Evolutionary conservation across 2,329 filamentous ascomycete genomes (phyloP).

Genomic region (Diaporthe amygdali): DNA sequence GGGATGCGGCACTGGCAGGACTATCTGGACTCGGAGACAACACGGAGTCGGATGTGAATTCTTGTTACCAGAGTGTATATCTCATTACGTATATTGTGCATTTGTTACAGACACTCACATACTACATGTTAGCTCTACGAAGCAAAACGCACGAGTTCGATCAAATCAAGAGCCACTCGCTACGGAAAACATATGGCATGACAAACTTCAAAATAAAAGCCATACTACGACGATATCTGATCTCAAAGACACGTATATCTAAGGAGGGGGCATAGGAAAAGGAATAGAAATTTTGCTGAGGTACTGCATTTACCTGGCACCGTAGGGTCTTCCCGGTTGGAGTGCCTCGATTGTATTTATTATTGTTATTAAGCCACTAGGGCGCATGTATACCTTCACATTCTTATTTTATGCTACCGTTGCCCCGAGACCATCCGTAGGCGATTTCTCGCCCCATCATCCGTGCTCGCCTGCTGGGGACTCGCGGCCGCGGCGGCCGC

Average conservation of each 20-base stretch:
- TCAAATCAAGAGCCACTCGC: too few relatives aligned
- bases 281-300: not conserved
- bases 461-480: constrained; percentile 17
- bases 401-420: not conserved
- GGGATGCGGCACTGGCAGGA: not conserved
- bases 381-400: not conserved
- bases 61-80: not conserved
- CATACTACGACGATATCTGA: too few relatives aligned
- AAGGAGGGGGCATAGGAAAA: not conserved
- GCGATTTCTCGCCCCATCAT: constrained; percentile 23
- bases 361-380: not conserved
- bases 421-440: constrained; percentile 8
- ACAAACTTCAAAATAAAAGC: too few relatives aligned
- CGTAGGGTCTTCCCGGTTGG: not conserved
- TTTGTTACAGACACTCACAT: not conserved
- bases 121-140: not conserved
- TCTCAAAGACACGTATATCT: not conserved
- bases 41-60: not conserved
- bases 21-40: not conserved
- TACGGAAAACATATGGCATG: too few relatives aligned
- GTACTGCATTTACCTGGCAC: too few relatives aligned
- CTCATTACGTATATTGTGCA: too few relatives aligned
- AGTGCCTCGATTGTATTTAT: not conserved
- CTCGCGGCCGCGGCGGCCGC: constrained; percentile 19
- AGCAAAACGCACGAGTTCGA: too few relatives aligned